Percentiles rank a stretch among this genome's conserved stretches.
phyloP scores from a whole-genome alignment of 352 stramenopile species.

The Halophytophthora batemanensis region DNA sequence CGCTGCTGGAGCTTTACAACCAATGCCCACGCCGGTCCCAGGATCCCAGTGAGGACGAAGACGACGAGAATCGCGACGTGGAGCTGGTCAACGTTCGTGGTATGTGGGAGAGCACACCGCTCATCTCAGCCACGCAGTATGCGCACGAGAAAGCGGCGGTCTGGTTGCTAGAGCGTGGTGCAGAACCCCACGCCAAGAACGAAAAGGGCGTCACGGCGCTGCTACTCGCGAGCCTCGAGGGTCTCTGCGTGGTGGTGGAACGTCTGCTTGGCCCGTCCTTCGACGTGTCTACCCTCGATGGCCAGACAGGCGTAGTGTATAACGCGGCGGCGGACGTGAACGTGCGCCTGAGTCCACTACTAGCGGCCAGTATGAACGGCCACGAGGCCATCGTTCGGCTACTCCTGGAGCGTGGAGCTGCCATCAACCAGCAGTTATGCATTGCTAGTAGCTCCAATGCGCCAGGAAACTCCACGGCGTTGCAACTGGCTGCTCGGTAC shows the following conservation, averaged over 20 bases:
- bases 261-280: constrained; percentile 27
- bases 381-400: constrained; percentile 49
- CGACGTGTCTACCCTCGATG: constrained; percentile 23
- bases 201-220: constrained; percentile 71
- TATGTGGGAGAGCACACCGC: constrained; percentile 83
- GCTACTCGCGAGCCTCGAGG: constrained; percentile 68
- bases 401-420: constrained; percentile 35
- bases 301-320: constrained; percentile 70
- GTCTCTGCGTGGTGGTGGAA: constrained; percentile 43
- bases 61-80: constrained; percentile 15
- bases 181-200: constrained; percentile 44
- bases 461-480: constrained; percentile 14
- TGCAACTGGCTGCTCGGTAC: constrained; percentile 91
- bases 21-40: constrained; percentile 2
- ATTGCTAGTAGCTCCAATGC: constrained; percentile 5
- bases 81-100: constrained; percentile 59
- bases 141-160: constrained; percentile 45
- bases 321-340: constrained; percentile 65
- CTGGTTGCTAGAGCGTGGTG: constrained; percentile 51
- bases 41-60: constrained; percentile 14
- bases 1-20: constrained; percentile 20
- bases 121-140: constrained; percentile 78
- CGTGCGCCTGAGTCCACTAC: constrained; percentile 46
- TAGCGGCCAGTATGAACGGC: constrained; percentile 74
- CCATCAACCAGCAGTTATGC: constrained; percentile 21